Base-by-base conservation (phyloP, 2,329 filamentous ascomycete species). In the Helminthosporium solani region DNA sequence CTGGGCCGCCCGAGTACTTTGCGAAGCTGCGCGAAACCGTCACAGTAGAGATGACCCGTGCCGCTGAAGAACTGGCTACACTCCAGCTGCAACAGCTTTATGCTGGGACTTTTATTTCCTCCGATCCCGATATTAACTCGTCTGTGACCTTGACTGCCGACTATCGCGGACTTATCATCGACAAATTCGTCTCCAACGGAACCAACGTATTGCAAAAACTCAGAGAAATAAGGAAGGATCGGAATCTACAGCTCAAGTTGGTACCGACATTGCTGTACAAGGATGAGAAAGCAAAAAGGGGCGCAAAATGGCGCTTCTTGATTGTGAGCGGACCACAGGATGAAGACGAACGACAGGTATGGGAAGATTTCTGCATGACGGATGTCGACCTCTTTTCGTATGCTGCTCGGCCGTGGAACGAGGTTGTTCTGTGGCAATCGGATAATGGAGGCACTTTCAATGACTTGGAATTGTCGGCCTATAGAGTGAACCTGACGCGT, bases 331-430 rank as follows among this genome's bases (percentile, higher is more conserved):
- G 64, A 44, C 52, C 53, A 6, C 33, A 14, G 14, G 42, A 49
- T 7, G 42, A 33, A 2, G 40, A 49, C n/a, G 40, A 50, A 15
- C 40, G 39, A 12, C 44, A 44, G 8, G 41, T 67, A 4, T 66
- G 58, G 63, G 63, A 71, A 42, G 70, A 73, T 7, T 71, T 68
- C 34, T 74, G 71, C 42, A 31, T 60, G 3, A 58, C 56, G 0
- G 55, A 72, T 46, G 50, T 70, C 4, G 67, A 71, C 16, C 47
- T 46, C 2, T 31, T 56, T 2, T 54, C 55, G 16, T 73, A 73
- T 50, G 70, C 56, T 2, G 64, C 59, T 2, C 42, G 62, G 14
- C 61, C 66, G 0, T 28, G 71, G 9, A 70, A 69, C 20, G 68
- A 70, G 40, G 19, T 66, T 3, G 60, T 69, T 0, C 70, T 74